Evolutionary conservation across 139 green algal genomes (phyloP).

Genomic region (Asterochloris sp.): DNA sequence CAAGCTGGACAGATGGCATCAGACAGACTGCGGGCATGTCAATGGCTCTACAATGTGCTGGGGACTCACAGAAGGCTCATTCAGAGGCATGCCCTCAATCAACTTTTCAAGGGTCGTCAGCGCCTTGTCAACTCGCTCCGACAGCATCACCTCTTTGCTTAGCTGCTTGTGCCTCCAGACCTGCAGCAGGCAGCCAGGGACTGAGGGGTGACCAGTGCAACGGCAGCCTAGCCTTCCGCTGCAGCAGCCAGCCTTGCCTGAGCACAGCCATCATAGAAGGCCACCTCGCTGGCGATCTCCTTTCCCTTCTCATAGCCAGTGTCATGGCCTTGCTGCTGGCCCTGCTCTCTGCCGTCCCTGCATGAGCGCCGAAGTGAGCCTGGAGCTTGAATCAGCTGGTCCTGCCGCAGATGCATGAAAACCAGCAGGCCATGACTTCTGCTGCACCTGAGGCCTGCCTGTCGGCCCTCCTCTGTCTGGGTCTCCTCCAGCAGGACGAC

Average conservation of each 20-base stretch:
- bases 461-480: conserved; percentile 39
- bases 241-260: neutral
- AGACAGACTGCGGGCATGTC: no score
- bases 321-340: conserved; percentile 25
- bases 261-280: conserved; percentile 62
- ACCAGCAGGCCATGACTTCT: neutral
- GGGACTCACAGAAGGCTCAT: conserved; percentile 41
- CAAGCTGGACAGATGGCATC: no score
- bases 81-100: conserved; percentile 42
- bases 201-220: no score
- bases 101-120: conserved; percentile 50
- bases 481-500: conserved; percentile 38
- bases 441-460: conserved; percentile 32
- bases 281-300: conserved; percentile 71
- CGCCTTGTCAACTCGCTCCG: conserved; percentile 30
- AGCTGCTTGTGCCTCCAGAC: conserved; percentile 38
- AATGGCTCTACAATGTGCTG: neutral
- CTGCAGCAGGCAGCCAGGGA: neutral
- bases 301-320: conserved; percentile 53
- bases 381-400: neutral
- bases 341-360: conserved; percentile 61
- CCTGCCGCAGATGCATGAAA: neutral
- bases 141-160: conserved; percentile 14
- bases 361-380: conserved; percentile 41
- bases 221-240: neutral